Base-by-base conservation (phyloP, 2,329 filamentous ascomycete genomes). In the Colletotrichum navitas region DNA sequence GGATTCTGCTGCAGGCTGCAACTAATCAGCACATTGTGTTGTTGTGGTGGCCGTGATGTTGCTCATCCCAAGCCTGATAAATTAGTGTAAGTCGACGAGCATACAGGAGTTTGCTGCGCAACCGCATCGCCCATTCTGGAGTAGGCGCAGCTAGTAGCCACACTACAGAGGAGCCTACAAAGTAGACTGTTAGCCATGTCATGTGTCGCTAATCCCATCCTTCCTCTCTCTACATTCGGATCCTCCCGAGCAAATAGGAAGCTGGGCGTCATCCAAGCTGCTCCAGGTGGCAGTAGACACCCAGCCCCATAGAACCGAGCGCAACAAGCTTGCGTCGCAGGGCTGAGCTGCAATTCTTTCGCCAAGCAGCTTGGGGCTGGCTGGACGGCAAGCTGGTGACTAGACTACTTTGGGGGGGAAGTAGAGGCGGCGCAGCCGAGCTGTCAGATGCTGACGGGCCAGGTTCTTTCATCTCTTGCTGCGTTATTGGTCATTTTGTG, bases 371-470 rank as follows among this genome's bases (percentile, higher is more conserved):
- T 18, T 24, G 55, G 45, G 55, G 67, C 67, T 66, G 45, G 24
- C 29, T 26, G 43, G 26, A 16, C n/a, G 26, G 32, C 39, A 41
- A 34, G 8, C 5, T 41, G 43, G 43, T 26, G 16, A 45, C 67
- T 55, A 60, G 62, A 12, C 47, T 52, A 18, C 16, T 60, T 60
- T 32, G 32, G 63, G 29, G 63, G n/a, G 24, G 45, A 47, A 29
- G 14, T 29, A n/a, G 51, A 39, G 54, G 68, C 64, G 63, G 68
- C 51, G 68, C 68, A 68, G 68, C 56, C 34, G 41, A 24, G 34
- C 32, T 58, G 68, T 71, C 68, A 71, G 63, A 67, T 26, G 51
- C 51, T 51, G 49, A n/a, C 26, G 21, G 32, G 24, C 61, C 52
- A 36, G 45, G 45, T 12, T n/a, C 6, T 3, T 34, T 49, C 36